Evolutionary conservation across 805 yeast genomes (phyloP), one percentile per base, ranked within the genome.

Genomic region (Zygosaccharomyces siamensis): DNA sequence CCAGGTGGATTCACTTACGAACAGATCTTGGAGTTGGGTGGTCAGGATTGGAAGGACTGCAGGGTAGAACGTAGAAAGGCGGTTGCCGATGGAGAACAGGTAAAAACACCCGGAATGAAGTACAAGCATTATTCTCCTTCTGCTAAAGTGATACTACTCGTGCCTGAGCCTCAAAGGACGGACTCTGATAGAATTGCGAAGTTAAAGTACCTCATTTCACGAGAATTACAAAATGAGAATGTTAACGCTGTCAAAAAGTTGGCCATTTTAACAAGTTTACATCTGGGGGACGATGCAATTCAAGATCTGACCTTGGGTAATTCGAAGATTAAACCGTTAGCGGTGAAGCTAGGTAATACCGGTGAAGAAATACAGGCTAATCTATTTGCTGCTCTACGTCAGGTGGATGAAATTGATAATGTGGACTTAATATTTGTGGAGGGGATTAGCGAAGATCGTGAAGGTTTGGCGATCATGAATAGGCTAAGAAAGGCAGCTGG

Each of bases 41-140:
- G 96, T 0, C 66, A 63, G 1, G 60, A 47, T 10, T 90, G 97
- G 97, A 58, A 66, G 5, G 65, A 80, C 43, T 78, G 87, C 1
- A 66, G 78, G 5, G 69, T 86, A 4, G 89, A 86, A 7, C 84
- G 80, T 55, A 77, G 76, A 54, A 79, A 80, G 2, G 88, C 88
- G 4, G 62, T 63, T 2, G 72, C 63, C 5, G 67, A 68, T 1
- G 86, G 82, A 16, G 97, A 88, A 54, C 76, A 82, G 1, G 95
- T 86, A 0, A 77, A 86, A 57, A 93, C 99, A 0, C 99, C 99
- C 0, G 99, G 99, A 0, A 93, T 93, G 99, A 93, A 93, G 63
- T 93, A 93, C 64, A 82, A 86, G 57, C 99, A 93, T 66, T 93
- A 93, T 65, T 86, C 97, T 0, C 99, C 99, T 3, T 76, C 77